Conservation (phyloP, 169 alveolate genomes). For the Cyclospora cayetanensis region DNA sequence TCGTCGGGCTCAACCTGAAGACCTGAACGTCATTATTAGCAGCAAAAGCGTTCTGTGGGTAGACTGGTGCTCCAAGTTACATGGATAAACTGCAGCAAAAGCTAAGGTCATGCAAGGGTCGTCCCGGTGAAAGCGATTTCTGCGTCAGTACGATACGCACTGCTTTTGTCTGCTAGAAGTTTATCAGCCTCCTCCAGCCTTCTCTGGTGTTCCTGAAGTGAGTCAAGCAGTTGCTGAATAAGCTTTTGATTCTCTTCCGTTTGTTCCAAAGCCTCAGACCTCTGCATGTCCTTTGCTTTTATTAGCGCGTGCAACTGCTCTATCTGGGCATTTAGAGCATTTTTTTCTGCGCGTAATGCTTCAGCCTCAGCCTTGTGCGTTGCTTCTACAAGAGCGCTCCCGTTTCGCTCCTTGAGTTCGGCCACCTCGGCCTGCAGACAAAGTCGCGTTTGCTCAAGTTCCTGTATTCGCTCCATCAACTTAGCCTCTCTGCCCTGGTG, state of each 20-base stretch:
- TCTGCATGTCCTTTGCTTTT: not conserved
- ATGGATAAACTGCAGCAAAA: too few species aligned
- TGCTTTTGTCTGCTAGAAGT: not conserved
- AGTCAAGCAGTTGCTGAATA: conserved; percentile 24
- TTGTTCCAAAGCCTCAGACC: not conserved
- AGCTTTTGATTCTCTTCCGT: not conserved
- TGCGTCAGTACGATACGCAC: too few species aligned
- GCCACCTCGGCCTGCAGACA: not conserved
- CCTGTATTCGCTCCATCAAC: not conserved
- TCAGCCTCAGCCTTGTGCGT: not conserved
- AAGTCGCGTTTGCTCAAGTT: conserved; percentile 2
- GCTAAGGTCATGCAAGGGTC: too few species aligned
- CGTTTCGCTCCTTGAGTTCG: conserved; percentile 13
- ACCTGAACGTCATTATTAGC: too few species aligned
- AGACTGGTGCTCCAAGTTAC: too few species aligned
- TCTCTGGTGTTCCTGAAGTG: not conserved
- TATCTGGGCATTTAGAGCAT: not conserved
- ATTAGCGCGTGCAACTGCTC: not conserved
- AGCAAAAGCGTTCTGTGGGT: too few species aligned
- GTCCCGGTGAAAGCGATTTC: too few species aligned
- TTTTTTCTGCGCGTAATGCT: not conserved
- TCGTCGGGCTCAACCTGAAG: too few species aligned
- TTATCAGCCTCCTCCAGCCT: not conserved
- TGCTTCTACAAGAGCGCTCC: not conserved
- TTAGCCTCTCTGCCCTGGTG: not conserved